Conservation (phyloP, 179 eudicot species). For the Beta corolliflora region DNA sequence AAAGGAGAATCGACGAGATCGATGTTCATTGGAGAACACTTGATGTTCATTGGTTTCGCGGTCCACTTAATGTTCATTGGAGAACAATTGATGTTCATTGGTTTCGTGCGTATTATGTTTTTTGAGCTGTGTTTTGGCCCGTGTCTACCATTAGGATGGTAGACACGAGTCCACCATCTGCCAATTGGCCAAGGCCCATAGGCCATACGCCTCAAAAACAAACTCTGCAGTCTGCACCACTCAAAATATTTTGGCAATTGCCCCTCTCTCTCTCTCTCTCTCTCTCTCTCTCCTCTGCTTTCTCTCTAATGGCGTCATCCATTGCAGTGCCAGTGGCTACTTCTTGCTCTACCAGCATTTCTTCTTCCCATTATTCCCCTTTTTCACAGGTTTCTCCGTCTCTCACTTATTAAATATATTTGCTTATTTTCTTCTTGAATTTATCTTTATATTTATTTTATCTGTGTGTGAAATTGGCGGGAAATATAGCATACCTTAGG, state of each 20-base stretch:
- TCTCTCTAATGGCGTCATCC: conserved; percentile 34
- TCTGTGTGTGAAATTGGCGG: not conserved
- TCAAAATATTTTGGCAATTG: not conserved
- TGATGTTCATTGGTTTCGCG: too few species aligned
- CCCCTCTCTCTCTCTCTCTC: not conserved
- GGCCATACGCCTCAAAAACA: not conserved
- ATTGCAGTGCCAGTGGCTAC: conserved; percentile 41
- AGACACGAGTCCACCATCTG: too few species aligned
- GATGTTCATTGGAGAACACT: too few species aligned
- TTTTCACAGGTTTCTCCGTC: conserved; percentile 29
- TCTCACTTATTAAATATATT: not conserved
- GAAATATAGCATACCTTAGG: conserved; percentile 21
- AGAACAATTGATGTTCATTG: too few species aligned
- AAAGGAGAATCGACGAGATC: too few species aligned
- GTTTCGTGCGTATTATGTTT: too few species aligned
- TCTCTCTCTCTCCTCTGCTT: not conserved
- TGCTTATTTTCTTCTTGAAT: not conserved
- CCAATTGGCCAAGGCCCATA: too few species aligned
- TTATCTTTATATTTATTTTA: not conserved
- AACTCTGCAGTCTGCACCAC: conserved; percentile 14
- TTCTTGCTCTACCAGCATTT: conserved; percentile 30
- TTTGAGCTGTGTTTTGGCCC: too few species aligned
- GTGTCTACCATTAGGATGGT: too few species aligned
- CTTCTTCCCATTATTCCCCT: conserved; percentile 29
- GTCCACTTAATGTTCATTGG: too few species aligned